phyloP scores from a whole-genome alignment of 257 asterid species.

The Paulownia fortunei region DNA sequence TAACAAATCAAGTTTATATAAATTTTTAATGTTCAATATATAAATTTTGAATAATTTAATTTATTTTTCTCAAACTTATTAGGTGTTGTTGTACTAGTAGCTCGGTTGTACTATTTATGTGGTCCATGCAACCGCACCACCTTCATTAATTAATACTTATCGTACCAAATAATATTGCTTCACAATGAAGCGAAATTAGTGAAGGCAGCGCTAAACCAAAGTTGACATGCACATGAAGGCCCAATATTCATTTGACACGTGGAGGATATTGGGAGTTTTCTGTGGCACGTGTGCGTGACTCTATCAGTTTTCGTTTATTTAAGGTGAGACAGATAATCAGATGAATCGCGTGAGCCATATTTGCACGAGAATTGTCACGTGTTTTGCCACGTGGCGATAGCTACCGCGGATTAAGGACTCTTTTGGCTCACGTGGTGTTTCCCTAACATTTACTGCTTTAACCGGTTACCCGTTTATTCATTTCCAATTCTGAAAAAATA shows the following conservation, averaged over 20 bases:
- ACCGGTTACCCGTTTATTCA: background rate
- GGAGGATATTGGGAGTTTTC: background rate
- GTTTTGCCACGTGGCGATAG: slow-evolving; percentile 31
- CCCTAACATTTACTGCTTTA: background rate
- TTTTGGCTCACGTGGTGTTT: slow-evolving; percentile 36
- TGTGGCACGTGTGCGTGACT: slow-evolving; percentile 20
- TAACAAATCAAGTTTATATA: no score
- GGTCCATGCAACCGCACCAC: background rate
- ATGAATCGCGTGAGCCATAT: slow-evolving; percentile 27
- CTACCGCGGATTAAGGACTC: background rate
- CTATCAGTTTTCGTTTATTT: slow-evolving; percentile 18
- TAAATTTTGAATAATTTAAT: no score
- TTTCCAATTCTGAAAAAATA: background rate
- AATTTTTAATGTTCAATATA: no score
- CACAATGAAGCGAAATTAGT: slow-evolving; percentile 2
- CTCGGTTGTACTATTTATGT: background rate
- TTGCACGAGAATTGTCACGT: slow-evolving; percentile 30
- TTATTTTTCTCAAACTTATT: no score
- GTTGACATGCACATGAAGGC: slow-evolving; percentile 18
- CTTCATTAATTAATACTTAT: background rate
- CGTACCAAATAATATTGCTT: slow-evolving; percentile 7
- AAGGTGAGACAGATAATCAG: slow-evolving; percentile 17
- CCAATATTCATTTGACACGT: slow-evolving; percentile 23
- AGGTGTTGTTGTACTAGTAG: no score
- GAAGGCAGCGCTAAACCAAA: background rate